A percentile compares a stretch with the other conserved stretches of the same genome.
phyloP scores from a whole-genome alignment of 1,284 basidiomycete species.

The Austroboletus rostrupii region DNA sequence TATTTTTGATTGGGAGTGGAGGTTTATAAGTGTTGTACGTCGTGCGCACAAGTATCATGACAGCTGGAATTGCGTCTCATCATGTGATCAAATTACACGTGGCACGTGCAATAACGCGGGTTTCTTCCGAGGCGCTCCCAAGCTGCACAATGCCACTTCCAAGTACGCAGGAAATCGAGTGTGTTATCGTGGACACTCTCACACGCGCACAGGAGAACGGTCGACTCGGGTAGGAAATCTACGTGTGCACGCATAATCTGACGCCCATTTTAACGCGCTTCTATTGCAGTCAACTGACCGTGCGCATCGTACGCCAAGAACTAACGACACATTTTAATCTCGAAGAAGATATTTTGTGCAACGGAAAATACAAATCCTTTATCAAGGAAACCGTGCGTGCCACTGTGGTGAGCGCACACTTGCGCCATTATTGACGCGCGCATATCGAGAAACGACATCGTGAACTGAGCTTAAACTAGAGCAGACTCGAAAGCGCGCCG shows the following conservation, averaged over 20 bases:
- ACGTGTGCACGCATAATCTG: not conserved
- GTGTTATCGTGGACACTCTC: constrained; percentile 25
- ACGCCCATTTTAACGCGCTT: not conserved
- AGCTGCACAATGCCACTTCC: constrained; percentile 13
- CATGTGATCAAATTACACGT: constrained; percentile 9
- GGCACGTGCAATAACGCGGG: not conserved
- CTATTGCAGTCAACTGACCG: constrained; percentile 41
- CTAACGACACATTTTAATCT: constrained; percentile 42
- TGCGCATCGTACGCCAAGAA: constrained; percentile 43
- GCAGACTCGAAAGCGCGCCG: constrained; percentile 1
- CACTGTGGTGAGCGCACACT: constrained; percentile 35
- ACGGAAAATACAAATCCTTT: constrained; percentile 39
- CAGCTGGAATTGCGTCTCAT: no score
- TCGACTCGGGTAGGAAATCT: constrained; percentile 25
- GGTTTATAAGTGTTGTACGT: no score
- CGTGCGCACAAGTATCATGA: no score
- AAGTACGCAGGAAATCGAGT: constrained; percentile 17
- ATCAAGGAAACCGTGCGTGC: constrained; percentile 40
- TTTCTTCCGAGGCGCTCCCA: not conserved
- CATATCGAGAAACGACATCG: not conserved
- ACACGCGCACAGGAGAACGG: constrained; percentile 24
- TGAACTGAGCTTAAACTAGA: constrained; percentile 8
- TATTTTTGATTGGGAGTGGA: no score
- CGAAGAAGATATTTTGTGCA: constrained; percentile 38
- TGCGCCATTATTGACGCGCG: not conserved